These are phyloP conservation scores for Rhizopogon salebrosus DNA, from an alignment of 768 basidiomycete species.

Conservation along the genomic window DNA sequence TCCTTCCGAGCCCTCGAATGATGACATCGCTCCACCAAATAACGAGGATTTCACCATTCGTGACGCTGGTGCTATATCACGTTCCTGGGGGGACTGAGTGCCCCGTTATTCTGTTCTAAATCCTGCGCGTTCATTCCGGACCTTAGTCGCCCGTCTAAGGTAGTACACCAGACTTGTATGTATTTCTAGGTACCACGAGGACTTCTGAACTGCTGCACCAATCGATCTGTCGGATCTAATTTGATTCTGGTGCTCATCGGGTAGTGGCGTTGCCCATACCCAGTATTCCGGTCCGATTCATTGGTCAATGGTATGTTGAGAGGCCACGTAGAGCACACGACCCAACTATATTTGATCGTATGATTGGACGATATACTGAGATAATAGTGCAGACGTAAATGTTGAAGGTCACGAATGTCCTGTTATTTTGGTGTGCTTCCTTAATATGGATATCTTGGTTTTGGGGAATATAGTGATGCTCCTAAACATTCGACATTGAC, in stretches of 20 bases:
- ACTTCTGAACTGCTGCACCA: slow-evolving; percentile 15
- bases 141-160: slow-evolving; percentile 16
- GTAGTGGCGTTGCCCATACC: background rate
- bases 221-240: slow-evolving; percentile 25
- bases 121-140: slow-evolving; percentile 27
- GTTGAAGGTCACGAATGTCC: background rate
- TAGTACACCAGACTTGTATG: slow-evolving; percentile 15
- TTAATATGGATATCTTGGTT: background rate
- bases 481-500: background rate
- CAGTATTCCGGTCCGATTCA: background rate
- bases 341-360: background rate
- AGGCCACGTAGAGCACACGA: background rate
- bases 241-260: slow-evolving; percentile 5
- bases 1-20: slow-evolving; percentile 7
- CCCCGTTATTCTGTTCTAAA: slow-evolving; percentile 7
- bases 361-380: background rate
- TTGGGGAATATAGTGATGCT: background rate
- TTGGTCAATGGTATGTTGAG: background rate
- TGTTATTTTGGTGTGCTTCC: background rate
- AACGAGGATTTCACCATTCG: slow-evolving; percentile 23
- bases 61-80: slow-evolving; percentile 29
- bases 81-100: slow-evolving; percentile 29
- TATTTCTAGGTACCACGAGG: slow-evolving; percentile 29
- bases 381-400: background rate
- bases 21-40: slow-evolving; percentile 6